Conservation (phyloP, 306 rosid species). For the Gastrolobium bilobum region DNA sequence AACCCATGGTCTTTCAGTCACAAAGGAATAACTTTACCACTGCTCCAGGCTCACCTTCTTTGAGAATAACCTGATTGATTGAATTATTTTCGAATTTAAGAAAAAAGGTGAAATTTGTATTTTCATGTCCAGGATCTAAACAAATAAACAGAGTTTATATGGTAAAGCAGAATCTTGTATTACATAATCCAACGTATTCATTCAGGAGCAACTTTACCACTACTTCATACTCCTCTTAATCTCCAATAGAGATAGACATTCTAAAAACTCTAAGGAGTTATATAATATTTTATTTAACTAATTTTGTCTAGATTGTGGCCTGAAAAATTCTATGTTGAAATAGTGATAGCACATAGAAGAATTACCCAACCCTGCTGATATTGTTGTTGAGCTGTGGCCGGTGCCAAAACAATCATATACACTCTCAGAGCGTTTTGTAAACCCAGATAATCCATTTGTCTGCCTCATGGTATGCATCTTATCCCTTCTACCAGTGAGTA, state of each 20-base stretch:
- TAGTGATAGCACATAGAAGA: conserved; percentile 23
- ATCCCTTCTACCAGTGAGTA: conserved; percentile 92
- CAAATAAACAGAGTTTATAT: not conserved
- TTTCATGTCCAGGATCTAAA: not conserved
- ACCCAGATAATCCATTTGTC: conserved; percentile 84
- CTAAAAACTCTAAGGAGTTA: conserved; percentile 1
- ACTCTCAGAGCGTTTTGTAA: conserved; percentile 91
- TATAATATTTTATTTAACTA: not conserved
- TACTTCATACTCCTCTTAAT: not conserved
- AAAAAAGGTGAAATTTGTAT: not conserved
- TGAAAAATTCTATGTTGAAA: not conserved
- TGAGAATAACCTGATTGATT: not conserved
- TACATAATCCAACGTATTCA: not conserved
- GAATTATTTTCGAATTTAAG: not conserved
- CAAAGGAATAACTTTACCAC: too few relatives aligned
- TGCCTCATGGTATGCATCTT: conserved; percentile 89
- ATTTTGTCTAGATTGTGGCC: not conserved
- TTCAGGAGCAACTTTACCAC: too few relatives aligned
- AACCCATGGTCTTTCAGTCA: too few relatives aligned
- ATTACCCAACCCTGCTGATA: conserved; percentile 95
- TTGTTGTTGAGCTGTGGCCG: conserved; percentile 97
- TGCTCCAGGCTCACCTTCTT: too few relatives aligned
- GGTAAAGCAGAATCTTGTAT: conserved; percentile 1
- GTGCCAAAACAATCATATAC: conserved; percentile 91
- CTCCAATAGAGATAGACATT: conserved; percentile 6